phyloP scores from a whole-genome alignment of 2,329 filamentous ascomycete genomes.

The Alternaria brassicicola region DNA sequence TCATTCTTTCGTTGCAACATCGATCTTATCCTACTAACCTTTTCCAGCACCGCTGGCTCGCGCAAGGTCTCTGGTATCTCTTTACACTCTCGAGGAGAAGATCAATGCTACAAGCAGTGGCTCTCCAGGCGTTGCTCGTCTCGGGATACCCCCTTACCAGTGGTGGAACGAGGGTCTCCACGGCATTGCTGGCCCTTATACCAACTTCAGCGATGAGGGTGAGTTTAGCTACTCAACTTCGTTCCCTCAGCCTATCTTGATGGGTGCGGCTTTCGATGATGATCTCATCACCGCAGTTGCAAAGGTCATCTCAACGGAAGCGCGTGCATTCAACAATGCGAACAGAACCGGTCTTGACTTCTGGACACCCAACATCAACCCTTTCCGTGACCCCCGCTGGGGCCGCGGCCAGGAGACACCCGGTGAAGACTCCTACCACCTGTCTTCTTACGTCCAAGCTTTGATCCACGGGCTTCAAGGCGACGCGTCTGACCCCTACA shows the following conservation, averaged over 20 bases:
- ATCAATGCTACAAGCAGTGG: conserved; percentile 60
- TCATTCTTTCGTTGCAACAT: background rate
- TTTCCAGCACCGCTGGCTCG: conserved; percentile 31
- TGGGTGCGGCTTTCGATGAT: conserved; percentile 69
- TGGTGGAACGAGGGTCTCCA: conserved; percentile 48
- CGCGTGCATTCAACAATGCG: conserved; percentile 68
- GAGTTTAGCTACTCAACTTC: conserved; percentile 68
- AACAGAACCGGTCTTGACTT: conserved; percentile 61
- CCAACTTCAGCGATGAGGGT: conserved; percentile 60
- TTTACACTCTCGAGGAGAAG: conserved; percentile 49
- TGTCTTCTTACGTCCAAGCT: conserved; percentile 60
- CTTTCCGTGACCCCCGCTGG: conserved; percentile 68
- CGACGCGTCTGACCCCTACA: conserved; percentile 37
- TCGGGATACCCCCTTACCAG: conserved; percentile 64
- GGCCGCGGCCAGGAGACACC: conserved; percentile 60
- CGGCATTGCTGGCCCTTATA: conserved; percentile 60
- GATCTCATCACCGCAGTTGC: conserved; percentile 65
- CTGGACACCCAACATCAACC: conserved; percentile 72
- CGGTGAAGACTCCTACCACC: conserved; percentile 61
- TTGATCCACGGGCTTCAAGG: conserved; percentile 63
- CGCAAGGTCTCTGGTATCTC: conserved; percentile 32
- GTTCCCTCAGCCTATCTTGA: conserved; percentile 69
- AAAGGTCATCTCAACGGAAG: conserved; percentile 64
- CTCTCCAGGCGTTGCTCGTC: conserved; percentile 52
- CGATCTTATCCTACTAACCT: background rate